Percentiles rank a stretch among this genome's conserved stretches.
These are phyloP conservation scores for Nannochloropsis oceanica DNA, from an alignment of 108 stramenopile genomes.

Conservation along the genomic window DNA sequence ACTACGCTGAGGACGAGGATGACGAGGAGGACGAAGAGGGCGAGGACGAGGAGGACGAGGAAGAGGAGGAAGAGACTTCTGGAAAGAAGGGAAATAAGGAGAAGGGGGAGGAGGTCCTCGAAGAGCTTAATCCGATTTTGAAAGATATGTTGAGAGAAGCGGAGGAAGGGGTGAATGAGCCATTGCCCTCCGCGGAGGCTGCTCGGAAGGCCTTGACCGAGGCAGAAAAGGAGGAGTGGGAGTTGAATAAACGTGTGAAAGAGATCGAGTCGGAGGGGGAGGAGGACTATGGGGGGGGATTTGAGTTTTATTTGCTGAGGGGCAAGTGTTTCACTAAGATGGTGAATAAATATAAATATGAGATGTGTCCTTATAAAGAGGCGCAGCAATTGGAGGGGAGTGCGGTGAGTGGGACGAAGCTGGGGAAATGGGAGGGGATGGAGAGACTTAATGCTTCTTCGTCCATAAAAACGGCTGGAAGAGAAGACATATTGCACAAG, in stretches of 20 bases:
- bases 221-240: neutral
- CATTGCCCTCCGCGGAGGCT: neutral
- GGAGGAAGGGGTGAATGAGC: neutral
- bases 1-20: neutral
- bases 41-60: neutral
- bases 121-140: neutral
- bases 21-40: neutral
- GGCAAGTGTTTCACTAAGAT: constrained; percentile 20
- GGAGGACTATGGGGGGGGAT: constrained; percentile 21
- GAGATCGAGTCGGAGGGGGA: neutral
- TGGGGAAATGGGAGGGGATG: neutral
- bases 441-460: neutral
- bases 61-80: neutral
- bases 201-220: neutral
- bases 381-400: constrained; percentile 30
- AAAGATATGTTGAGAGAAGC: neutral
- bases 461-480: neutral
- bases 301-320: constrained; percentile 13
- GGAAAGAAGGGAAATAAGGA: no score
- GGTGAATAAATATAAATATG: constrained; percentile 22
- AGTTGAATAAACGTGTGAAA: neutral
- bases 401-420: neutral
- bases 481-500: neutral
- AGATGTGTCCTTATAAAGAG: constrained; percentile 25
- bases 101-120: neutral